Evolutionary conservation across 306 rosid species (phyloP).

Genomic region (Hippophae gyantsensis): DNA sequence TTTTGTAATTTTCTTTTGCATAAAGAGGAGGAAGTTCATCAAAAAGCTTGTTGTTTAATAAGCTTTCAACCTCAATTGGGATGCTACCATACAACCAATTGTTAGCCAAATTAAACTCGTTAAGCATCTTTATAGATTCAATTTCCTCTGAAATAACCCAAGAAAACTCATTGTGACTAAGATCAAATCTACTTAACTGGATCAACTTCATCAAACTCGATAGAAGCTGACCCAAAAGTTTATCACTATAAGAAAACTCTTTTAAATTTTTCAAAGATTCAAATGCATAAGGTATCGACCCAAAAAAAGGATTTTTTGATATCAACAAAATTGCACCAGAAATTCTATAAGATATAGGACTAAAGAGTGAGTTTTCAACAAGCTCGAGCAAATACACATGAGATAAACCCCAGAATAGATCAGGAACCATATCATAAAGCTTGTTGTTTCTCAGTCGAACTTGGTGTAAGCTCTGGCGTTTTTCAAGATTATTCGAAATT

Average conservation of each 20-base stretch:
- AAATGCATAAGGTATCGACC: conserved; percentile 46
- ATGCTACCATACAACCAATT: no score
- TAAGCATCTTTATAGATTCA: no score
- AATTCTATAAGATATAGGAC: conserved; percentile 32
- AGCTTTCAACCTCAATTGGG: no score
- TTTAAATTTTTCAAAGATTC: conserved; percentile 36
- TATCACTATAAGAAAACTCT: conserved; percentile 33
- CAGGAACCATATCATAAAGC: conserved; percentile 54
- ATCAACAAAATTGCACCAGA: conserved; percentile 42
- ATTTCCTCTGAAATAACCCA: no score
- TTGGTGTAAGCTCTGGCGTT: conserved; percentile 41
- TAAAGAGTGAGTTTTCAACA: no score
- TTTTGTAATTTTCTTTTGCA: conserved; percentile 35
- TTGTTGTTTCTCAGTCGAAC: conserved; percentile 53
- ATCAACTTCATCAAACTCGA: background rate
- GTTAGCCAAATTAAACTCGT: no score
- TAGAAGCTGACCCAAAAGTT: conserved; percentile 54
- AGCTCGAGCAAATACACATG: conserved; percentile 10
- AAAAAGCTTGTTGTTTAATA: no score
- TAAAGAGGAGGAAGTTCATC: conserved; percentile 11
- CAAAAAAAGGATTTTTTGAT: conserved; percentile 46
- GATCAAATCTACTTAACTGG: no score
- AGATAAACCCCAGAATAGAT: conserved; percentile 59
- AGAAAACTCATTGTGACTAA: no score
- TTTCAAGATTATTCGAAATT: conserved; percentile 40